These are phyloP conservation scores for Boletus speciosus DNA, from an alignment of 768 basidiomycete species.

Conservation along the genomic window DNA sequence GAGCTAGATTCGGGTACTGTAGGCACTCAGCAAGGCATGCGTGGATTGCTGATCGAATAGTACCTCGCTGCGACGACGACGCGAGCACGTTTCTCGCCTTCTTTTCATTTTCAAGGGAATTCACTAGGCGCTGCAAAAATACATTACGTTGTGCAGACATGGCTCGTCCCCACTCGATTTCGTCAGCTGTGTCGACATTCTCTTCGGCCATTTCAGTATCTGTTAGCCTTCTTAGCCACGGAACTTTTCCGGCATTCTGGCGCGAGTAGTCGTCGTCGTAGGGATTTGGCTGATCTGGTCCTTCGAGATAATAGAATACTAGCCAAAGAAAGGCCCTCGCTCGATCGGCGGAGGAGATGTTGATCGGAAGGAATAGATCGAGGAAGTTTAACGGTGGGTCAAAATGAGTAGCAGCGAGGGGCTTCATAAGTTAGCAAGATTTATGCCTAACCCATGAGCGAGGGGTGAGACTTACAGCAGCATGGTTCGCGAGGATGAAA, in stretches of 20 bases:
- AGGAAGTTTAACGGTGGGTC: slow-evolving; percentile 72
- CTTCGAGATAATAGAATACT: slow-evolving; percentile 78
- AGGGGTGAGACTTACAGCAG: slow-evolving; percentile 51
- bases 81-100: slow-evolving; percentile 38
- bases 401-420: slow-evolving; percentile 66
- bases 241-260: slow-evolving; percentile 58
- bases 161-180: slow-evolving; percentile 70
- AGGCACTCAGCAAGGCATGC: slow-evolving; percentile 9
- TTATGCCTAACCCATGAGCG: slow-evolving; percentile 1
- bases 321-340: slow-evolving; percentile 82
- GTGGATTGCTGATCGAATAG: background rate
- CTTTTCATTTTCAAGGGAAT: slow-evolving; percentile 50
- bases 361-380: slow-evolving; percentile 80
- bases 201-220: slow-evolving; percentile 55
- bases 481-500: slow-evolving; percentile 78
- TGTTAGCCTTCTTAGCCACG: slow-evolving; percentile 53
- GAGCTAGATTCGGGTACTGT: slow-evolving; percentile 23
- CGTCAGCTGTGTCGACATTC: slow-evolving; percentile 76
- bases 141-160: slow-evolving; percentile 72
- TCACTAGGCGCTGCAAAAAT: slow-evolving; percentile 69
- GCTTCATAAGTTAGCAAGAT: slow-evolving; percentile 35
- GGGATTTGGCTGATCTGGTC: slow-evolving; percentile 59
- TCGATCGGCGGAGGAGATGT: slow-evolving; percentile 67
- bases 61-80: slow-evolving; percentile 30
- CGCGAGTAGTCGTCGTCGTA: slow-evolving; percentile 68